These are phyloP conservation scores for Penicillium hordei DNA, from an alignment of 2,329 filamentous ascomycete species.

Conservation along the genomic window DNA sequence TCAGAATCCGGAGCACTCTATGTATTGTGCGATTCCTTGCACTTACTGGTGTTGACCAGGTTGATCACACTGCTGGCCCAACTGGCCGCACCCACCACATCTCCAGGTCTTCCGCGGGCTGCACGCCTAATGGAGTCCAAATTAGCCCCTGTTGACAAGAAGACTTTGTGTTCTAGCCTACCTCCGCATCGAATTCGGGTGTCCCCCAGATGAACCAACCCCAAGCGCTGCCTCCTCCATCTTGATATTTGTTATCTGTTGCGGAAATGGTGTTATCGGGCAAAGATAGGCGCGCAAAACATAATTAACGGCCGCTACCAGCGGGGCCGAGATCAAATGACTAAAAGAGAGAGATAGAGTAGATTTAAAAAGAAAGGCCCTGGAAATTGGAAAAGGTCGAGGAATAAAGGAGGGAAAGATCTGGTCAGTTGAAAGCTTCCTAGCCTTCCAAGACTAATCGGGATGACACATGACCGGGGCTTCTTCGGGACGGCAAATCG, in stretches of 20 bases:
- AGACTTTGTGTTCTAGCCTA: background rate
- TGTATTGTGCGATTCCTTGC: constrained; percentile 34
- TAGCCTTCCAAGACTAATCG: background rate
- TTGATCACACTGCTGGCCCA: constrained; percentile 93
- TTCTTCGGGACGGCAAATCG: no score
- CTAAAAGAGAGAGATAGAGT: constrained; percentile 7
- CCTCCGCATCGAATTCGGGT: background rate
- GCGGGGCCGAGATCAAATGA: constrained; percentile 18
- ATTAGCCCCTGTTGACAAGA: background rate
- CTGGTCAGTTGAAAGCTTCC: background rate
- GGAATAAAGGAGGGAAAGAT: constrained; percentile 6
- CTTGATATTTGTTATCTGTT: constrained; percentile 14
- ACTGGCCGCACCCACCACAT: constrained; percentile 71
- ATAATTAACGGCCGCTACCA: constrained; percentile 31
- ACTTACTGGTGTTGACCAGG: constrained; percentile 85
- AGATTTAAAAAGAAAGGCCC: constrained; percentile 9
- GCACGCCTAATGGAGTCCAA: constrained; percentile 27
- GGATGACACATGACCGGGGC: constrained; percentile 8
- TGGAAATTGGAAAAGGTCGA: background rate
- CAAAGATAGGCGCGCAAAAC: constrained; percentile 19
- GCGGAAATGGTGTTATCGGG: constrained; percentile 15
- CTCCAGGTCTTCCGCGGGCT: constrained; percentile 66
- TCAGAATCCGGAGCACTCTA: constrained; percentile 13
- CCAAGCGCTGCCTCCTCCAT: constrained; percentile 37
- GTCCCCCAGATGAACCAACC: constrained; percentile 23